Conservation (phyloP, 192 early-diverging fungal genomes). For the Rhizophagus clarus region DNA sequence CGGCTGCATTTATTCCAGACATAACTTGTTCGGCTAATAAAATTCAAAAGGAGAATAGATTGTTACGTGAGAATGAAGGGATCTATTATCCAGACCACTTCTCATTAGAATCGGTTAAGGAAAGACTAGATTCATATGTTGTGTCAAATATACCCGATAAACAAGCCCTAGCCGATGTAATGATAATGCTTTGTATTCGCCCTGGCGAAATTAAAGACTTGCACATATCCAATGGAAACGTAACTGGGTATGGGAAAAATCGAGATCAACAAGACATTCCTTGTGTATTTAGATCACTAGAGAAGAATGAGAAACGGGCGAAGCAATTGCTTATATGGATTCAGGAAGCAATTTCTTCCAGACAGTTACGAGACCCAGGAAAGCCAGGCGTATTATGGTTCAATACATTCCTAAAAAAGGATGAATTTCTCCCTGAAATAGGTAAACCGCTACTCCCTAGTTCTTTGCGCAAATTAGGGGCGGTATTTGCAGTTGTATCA, state of each 20-base stretch:
- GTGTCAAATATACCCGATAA: not conserved
- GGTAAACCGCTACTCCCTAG: not conserved
- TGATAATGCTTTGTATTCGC: slow-evolving; percentile 27
- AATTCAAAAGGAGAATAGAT: not conserved
- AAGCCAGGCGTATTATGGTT: slow-evolving; percentile 8
- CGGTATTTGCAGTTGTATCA: slow-evolving; percentile 6
- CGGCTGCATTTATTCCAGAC: not conserved
- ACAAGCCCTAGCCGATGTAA: slow-evolving; percentile 21
- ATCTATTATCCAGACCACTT: slow-evolving; percentile 24
- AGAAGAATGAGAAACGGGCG: not conserved
- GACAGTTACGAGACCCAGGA: not conserved
- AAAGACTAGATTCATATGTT: no score
- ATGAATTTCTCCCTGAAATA: not conserved
- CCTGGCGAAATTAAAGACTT: slow-evolving; percentile 18
- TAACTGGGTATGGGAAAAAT: slow-evolving; percentile 15
- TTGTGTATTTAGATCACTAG: not conserved
- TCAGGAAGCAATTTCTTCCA: slow-evolving; percentile 21
- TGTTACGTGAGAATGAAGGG: not conserved
- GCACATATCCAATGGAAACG: slow-evolving; percentile 1
- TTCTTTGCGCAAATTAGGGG: slow-evolving; percentile 5
- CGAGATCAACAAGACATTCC: not conserved
- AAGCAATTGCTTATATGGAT: slow-evolving; percentile 2
- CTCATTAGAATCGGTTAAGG: no score
- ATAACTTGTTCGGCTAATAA: not conserved
- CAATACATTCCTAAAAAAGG: slow-evolving; percentile 10